phyloP scores from a whole-genome alignment of 305 asterid species.

The Fraxinus nigra region DNA sequence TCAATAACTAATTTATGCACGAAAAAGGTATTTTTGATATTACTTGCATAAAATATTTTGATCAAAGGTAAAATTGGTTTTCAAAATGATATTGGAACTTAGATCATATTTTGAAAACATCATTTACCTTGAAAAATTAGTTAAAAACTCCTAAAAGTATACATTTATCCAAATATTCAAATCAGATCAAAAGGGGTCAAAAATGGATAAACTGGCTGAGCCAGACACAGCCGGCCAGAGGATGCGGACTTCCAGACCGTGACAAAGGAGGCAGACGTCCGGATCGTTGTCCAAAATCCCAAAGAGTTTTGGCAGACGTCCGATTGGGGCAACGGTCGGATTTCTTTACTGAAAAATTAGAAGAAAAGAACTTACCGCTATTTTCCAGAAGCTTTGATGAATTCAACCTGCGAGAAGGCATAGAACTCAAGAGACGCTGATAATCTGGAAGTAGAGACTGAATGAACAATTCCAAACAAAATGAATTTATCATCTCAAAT shows the following conservation, averaged over 20 bases:
- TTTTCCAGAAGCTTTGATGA: constrained; percentile 94
- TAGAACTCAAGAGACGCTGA: constrained; percentile 93
- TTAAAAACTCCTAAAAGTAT: background rate
- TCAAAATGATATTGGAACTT: background rate
- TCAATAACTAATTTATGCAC: background rate
- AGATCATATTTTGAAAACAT: background rate
- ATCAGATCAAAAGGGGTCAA: background rate
- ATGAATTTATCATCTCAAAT: constrained; percentile 26
- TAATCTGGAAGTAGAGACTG: constrained; percentile 99
- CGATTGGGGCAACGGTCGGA: background rate
- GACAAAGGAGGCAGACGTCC: background rate
- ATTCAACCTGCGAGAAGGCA: constrained; percentile 96
- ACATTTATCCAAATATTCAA: background rate
- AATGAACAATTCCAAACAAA: constrained; percentile 34
- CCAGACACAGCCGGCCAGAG: background rate
- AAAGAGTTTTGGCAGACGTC: background rate
- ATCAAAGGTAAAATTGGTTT: background rate
- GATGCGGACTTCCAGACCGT: background rate
- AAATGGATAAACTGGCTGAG: background rate
- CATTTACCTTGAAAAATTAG: background rate
- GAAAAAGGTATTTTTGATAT: background rate
- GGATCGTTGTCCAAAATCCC: background rate
- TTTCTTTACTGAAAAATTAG: constrained; percentile 11
- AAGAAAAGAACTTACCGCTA: constrained; percentile 60
- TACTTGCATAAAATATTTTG: no score